phyloP scores from a whole-genome alignment of 2,329 filamentous ascomycete species.

The Metarhizium anisopliae region DNA sequence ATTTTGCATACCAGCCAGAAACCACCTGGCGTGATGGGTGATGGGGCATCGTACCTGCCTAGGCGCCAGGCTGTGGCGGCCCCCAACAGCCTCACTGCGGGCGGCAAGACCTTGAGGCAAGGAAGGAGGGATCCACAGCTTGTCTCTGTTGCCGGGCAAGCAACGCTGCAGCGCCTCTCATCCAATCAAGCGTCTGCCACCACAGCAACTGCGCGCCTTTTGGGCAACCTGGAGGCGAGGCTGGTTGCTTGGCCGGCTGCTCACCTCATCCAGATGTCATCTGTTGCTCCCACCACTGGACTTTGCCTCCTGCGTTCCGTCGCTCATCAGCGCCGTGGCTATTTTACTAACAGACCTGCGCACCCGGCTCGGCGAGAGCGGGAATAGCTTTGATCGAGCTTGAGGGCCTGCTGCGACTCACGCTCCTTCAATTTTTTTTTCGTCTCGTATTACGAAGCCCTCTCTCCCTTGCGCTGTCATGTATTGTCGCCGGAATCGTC shows the following conservation, averaged over 20 bases:
- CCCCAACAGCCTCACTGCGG: neutral
- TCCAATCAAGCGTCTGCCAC: constrained; percentile 10
- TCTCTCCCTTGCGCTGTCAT: neutral
- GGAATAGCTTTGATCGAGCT: neutral
- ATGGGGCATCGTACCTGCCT: neutral
- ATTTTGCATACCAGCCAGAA: neutral
- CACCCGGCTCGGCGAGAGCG: neutral
- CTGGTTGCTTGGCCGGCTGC: neutral
- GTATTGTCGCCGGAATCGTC: neutral
- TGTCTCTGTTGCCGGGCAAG: constrained; percentile 11
- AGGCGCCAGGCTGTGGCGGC: neutral
- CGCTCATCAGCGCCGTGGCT: neutral
- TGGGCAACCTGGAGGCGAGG: neutral
- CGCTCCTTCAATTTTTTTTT: neutral
- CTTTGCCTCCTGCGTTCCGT: neutral
- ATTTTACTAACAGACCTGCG: neutral
- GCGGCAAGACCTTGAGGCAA: neutral
- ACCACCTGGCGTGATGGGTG: neutral
- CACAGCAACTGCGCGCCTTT: constrained; percentile 9
- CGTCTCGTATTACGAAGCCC: neutral
- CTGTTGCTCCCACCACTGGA: neutral
- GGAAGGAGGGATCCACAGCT: constrained; percentile 1
- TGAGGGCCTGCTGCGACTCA: neutral
- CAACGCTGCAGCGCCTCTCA: constrained; percentile 2
- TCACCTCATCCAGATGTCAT: neutral